These are phyloP conservation scores for Xerocomus potaroensis DNA, from an alignment of 768 basidiomycete genomes.

Conservation along the genomic window DNA sequence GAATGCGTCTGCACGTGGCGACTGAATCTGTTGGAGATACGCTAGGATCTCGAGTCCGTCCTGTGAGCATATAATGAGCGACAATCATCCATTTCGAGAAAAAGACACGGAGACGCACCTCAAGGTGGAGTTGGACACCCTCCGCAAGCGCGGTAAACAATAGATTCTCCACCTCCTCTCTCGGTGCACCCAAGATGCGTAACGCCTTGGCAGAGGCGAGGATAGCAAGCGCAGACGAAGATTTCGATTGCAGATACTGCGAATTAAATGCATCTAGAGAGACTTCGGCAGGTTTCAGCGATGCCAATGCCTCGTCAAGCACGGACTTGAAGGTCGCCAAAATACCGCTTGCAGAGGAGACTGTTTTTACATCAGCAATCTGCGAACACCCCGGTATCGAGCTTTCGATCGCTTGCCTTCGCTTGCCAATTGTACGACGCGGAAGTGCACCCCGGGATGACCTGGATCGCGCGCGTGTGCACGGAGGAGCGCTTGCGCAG, in stretches of 20 bases:
- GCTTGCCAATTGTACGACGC: conserved; percentile 60
- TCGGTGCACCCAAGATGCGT: conserved; percentile 41
- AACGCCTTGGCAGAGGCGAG: conserved; percentile 63
- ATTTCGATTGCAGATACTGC: conserved; percentile 67
- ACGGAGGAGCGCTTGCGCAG: conserved; percentile 58
- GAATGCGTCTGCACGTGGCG: conserved; percentile 59
- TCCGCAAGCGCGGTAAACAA: conserved; percentile 47
- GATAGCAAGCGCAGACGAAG: conserved; percentile 46
- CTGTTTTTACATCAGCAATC: conserved; percentile 27
- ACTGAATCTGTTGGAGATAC: conserved; percentile 48
- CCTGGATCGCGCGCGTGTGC: conserved; percentile 52
- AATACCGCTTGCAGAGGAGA: conserved; percentile 40
- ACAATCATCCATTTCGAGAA: background rate
- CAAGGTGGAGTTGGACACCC: conserved; percentile 41
- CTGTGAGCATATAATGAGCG: conserved; percentile 34
- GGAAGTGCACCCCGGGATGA: conserved; percentile 66
- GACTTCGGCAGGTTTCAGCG: conserved; percentile 53
- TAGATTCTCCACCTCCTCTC: conserved; percentile 57
- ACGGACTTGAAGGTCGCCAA: conserved; percentile 47
- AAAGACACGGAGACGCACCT: conserved; percentile 36
- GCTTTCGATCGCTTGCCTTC: conserved; percentile 37
- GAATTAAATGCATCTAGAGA: conserved; percentile 67
- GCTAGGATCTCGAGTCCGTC: conserved; percentile 44
- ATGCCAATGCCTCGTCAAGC: conserved; percentile 43
- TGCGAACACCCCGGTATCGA: no score